Evolutionary conservation across 805 yeast genomes (phyloP), one percentile per base, ranked within the genome.

Genomic region (Pichia gijzeniarum): DNA sequence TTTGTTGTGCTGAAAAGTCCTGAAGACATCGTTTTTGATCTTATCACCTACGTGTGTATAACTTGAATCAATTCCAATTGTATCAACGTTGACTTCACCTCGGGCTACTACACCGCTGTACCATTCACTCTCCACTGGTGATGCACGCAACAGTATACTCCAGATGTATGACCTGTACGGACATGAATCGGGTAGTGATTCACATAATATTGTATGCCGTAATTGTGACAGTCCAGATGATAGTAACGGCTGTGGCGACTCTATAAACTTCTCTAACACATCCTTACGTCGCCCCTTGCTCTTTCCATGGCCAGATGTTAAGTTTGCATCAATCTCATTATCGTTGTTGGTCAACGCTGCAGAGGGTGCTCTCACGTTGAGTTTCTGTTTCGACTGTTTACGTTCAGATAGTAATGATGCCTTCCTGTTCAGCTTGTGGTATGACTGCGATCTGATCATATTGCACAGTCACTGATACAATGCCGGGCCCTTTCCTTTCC

Each of bases 11-110:
- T 85, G 82, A 53, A 89, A 71, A 0, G 96, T 89, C 47, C 96
- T 67, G 54, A 87, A 87, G 1, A 95, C 84, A 58, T 89, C 96
- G 60, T 89, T 85, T 48, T 80, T 74, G 48, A 89, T 88, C 63
- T 89, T 89, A 32, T 73, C 67, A 47, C 80, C 79, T 8, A 79
- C 69, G 0, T 72, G 71, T 2, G 83, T 77, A 47, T 39, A 44
- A 35, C 46, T 25, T 16, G 43, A 28, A 36, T 41, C 34, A 20
- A 34, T 4, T 14, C 42, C 41, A 12, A 44, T 16, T 32, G 40
- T 27, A 36, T 21, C 20, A 35, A 44, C 41, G 39, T 43, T 30
- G 30, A 44, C 18, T 13, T 83, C 79, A 0, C 87, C 86, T 30
- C 67, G 61, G 9, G 71, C 58, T 2, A 84, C 72, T 30, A 81